These are phyloP conservation scores for Sherardia arvensis DNA, from an alignment of 257 asterid species.

Conservation along the genomic window DNA sequence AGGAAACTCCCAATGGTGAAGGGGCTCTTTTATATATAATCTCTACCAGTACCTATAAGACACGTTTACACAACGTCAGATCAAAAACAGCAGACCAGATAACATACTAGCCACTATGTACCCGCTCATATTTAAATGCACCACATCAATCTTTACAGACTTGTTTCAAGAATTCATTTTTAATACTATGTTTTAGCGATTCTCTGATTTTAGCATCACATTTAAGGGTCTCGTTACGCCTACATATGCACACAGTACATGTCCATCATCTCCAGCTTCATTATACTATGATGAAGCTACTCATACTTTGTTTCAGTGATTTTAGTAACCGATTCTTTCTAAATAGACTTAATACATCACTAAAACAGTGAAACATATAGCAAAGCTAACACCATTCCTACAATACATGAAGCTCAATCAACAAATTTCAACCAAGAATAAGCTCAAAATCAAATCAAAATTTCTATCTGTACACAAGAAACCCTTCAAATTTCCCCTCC, in stretches of 20 bases:
- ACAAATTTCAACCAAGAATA: background rate
- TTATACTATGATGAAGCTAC: background rate
- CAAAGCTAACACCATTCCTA: background rate
- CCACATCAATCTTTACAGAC: too few species aligned
- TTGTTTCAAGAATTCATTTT: too few species aligned
- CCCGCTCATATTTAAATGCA: too few species aligned
- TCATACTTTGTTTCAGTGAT: background rate
- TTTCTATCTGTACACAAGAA: background rate
- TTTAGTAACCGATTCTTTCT: background rate
- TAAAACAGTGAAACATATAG: too few species aligned
- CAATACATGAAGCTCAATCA: background rate
- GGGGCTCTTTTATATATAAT: conserved; percentile 10
- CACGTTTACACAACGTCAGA: background rate
- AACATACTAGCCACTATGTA: too few species aligned
- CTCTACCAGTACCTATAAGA: conserved; percentile 27
- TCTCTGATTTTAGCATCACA: too few species aligned
- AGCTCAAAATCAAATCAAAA: background rate
- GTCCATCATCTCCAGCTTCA: background rate
- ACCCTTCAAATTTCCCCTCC: background rate
- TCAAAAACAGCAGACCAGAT: background rate
- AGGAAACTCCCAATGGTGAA: conserved; percentile 13
- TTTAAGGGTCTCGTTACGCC: too few species aligned
- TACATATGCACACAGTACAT: too few species aligned
- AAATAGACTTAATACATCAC: background rate
- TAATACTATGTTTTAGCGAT: too few species aligned